A percentile compares a stretch with the other conserved stretches of the same genome.
These are phyloP conservation scores for Sporopachydermia cereana DNA, from an alignment of 1,139 yeast genomes.

Conservation along the genomic window DNA sequence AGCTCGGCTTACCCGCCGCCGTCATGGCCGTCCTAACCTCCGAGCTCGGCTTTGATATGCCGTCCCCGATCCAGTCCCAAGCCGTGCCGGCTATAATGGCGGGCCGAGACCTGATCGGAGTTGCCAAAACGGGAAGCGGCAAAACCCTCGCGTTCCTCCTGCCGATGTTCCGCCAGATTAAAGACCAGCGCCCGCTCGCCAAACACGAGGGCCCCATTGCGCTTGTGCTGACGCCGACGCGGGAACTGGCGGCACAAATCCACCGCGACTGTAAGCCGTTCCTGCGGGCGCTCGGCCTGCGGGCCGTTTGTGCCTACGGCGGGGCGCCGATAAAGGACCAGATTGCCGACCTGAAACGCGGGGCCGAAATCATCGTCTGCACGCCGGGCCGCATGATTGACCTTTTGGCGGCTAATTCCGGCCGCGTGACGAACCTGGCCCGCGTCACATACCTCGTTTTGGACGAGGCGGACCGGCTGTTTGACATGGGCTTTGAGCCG, in stretches of 20 bases:
- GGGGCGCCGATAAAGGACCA: constrained; percentile 80
- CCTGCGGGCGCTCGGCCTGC: constrained; percentile 34
- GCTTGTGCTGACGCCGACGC: constrained; percentile 76
- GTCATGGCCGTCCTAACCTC: constrained; percentile 40
- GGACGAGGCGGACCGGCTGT: constrained; percentile 96
- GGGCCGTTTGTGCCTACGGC: constrained; percentile 84
- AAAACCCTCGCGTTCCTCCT: constrained; percentile 81
- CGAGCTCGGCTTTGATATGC: constrained; percentile 42
- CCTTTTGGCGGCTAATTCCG: constrained; percentile 71
- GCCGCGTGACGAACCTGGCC: constrained; percentile 57
- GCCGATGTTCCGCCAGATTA: constrained; percentile 75
- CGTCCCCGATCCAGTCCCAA: constrained; percentile 87
- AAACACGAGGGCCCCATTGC: constrained; percentile 68
- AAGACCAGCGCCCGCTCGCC: constrained; percentile 49
- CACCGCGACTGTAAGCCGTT: constrained; percentile 55
- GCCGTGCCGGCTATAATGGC: constrained; percentile 86
- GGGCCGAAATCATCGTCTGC: constrained; percentile 76
- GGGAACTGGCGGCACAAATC: constrained; percentile 87
- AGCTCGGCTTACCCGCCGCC: constrained; percentile 60
- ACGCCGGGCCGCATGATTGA: constrained; percentile 97
- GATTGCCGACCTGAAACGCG: constrained; percentile 67
- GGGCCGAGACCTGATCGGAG: constrained; percentile 85
- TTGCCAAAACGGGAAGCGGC: constrained; percentile 96
- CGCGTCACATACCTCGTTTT: constrained; percentile 73
- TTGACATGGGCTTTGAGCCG: constrained; percentile 96